Base-by-base conservation (phyloP, 495 filamentous ascomycete genomes). In the Aspergillus kassunensis region DNA sequence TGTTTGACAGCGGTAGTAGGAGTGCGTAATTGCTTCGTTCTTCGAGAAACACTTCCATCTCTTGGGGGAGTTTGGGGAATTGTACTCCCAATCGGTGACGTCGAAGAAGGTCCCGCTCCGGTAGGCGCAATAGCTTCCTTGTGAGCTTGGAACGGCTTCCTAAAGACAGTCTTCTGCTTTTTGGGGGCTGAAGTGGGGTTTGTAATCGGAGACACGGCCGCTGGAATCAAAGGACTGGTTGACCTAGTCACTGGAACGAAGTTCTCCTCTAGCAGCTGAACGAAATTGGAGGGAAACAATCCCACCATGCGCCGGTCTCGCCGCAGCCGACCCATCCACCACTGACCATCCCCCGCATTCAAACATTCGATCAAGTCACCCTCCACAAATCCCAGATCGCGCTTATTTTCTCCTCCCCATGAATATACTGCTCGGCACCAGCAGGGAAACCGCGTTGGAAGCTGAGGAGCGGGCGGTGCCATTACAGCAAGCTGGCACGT, bases 361-460 rank as follows among this genome's bases (percentile, higher is more conserved):
- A 98, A 77, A 64, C 91, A 96, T 80, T 98, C 93, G 63, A 98
- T 98, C 53, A 97, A 72, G 70, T 98, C 93, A 37, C 95, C 93
- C 66, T 98, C 95, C 54, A 97, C 85, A 67, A 98, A 97, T 16
- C 93, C 93, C 47, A 98, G 77, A 64, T 98, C 93, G 58, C 85
- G 82, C 70, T 92, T 95, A 3, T 88, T 91, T 82, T 98, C 93
- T 77, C 92, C 93, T 62, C 91, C 90, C 88, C 89, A 98, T 31
- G 91, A 97, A 66, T 97, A 97, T 41, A 95, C 82, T 9, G 93
- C 93, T 64, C 88, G 84, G 60, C 88, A 91, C 91, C 93, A 95
- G 72, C 95, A 97, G 33, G 93, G 95, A 66, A 98, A 97, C 53
- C 85, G 83, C 56, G 78, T 82, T 18, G 93, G 93, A 56, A 96